A percentile compares a stretch with the other conserved stretches of the same genome.
phyloP scores from a whole-genome alignment of 1,284 basidiomycete species.

The Apiotrichum veenhuisii region DNA sequence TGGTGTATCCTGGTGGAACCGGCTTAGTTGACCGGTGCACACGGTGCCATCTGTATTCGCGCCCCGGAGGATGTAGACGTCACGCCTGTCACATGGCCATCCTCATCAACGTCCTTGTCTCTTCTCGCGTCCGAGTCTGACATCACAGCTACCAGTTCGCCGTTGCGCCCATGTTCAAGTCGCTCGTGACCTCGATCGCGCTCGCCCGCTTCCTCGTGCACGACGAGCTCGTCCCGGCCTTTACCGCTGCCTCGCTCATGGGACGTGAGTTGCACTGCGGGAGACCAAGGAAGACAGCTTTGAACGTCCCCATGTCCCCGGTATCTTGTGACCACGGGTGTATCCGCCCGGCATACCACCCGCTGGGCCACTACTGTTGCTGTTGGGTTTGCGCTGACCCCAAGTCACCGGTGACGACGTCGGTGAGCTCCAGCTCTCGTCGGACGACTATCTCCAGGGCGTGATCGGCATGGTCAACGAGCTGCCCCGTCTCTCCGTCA shows the following conservation, averaged over 20 bases:
- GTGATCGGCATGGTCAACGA: conserved; percentile 51
- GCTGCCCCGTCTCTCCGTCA: conserved; percentile 48
- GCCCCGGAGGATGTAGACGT: no score
- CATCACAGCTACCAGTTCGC: conserved; percentile 41
- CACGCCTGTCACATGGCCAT: no score
- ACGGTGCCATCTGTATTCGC: no score
- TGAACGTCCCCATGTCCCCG: no score
- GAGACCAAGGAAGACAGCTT: no score
- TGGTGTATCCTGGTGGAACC: no score
- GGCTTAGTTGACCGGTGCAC: no score
- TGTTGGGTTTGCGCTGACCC: not conserved
- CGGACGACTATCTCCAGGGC: conserved; percentile 51
- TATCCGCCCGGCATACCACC: no score
- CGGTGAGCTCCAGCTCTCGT: conserved; percentile 39
- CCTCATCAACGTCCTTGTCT: no score
- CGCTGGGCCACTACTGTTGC: no score
- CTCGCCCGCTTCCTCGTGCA: conserved; percentile 46
- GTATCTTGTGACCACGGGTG: no score
- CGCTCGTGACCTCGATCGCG: conserved; percentile 41
- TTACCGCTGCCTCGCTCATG: conserved; percentile 37
- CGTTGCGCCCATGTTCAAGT: conserved; percentile 36
- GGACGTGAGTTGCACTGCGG: conserved; percentile 49
- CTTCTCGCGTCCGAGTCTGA: no score
- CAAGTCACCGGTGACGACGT: conserved; percentile 39
- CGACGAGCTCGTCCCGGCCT: conserved; percentile 44